A percentile compares a stretch with the other conserved stretches of the same genome.
These are phyloP conservation scores for Ceratocystis ficicola DNA, from an alignment of 2,329 filamentous ascomycete genomes.

Conservation along the genomic window DNA sequence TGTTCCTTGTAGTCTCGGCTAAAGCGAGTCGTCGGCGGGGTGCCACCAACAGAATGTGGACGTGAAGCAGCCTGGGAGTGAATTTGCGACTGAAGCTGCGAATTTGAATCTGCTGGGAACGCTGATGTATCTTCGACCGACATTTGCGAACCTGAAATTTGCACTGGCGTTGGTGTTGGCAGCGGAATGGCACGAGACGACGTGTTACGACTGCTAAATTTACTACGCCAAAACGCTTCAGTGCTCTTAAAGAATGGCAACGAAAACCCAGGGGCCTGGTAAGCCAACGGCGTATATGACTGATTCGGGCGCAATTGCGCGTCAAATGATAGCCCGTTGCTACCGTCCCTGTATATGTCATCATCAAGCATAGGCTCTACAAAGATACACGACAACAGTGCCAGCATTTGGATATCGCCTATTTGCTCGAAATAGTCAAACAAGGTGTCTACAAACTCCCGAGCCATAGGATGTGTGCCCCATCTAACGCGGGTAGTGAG, in stretches of 20 bases:
- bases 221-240: constrained; percentile 41
- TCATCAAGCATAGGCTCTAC: constrained; percentile 26
- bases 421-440: constrained; percentile 51
- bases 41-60: constrained; percentile 36
- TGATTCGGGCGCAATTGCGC: constrained; percentile 27
- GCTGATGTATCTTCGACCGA: constrained; percentile 38
- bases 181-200: constrained; percentile 48
- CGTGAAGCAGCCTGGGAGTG: constrained; percentile 19
- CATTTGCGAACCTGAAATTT: constrained; percentile 44
- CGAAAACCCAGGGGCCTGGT: constrained; percentile 55
- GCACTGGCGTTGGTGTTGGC: constrained; percentile 43
- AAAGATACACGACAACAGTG: constrained; percentile 60
- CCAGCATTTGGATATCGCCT: constrained; percentile 57
- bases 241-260: constrained; percentile 54
- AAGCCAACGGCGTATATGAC: constrained; percentile 49
- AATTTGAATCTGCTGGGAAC: constrained; percentile 38
- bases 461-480: constrained; percentile 53
- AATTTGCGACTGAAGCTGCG: constrained; percentile 29
- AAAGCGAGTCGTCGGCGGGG: constrained; percentile 40
- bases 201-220: constrained; percentile 36
- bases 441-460: constrained; percentile 48
- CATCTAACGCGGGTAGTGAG: constrained; percentile 50
- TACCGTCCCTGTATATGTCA: constrained; percentile 39
- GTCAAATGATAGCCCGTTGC: not conserved
- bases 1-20: constrained; percentile 32